These are phyloP conservation scores for Tubosaeta sp. DNA, from an alignment of 768 basidiomycete species.

Conservation along the genomic window DNA sequence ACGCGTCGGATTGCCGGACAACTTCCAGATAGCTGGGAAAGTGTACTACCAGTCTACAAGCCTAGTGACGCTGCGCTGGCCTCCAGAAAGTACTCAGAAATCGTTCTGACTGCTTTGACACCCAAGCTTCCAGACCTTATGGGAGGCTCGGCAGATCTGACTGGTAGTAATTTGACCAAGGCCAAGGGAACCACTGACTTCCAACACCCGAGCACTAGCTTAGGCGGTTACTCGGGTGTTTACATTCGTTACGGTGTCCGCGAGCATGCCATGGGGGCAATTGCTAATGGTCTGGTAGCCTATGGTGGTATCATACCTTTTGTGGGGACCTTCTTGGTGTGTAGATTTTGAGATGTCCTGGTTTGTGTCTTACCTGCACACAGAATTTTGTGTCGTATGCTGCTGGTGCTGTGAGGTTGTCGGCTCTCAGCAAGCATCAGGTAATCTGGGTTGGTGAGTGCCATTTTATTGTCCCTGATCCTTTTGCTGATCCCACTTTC, in stretches of 20 bases:
- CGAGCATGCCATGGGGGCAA: constrained; percentile 96
- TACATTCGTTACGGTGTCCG: constrained; percentile 97
- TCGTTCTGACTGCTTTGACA: constrained; percentile 72
- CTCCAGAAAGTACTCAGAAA: constrained; percentile 90
- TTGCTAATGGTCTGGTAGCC: constrained; percentile 85
- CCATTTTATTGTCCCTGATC: neutral
- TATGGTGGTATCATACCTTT: constrained; percentile 93
- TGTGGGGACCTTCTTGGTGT: constrained; percentile 85
- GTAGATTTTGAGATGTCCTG: constrained; percentile 14
- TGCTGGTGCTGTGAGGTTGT: constrained; percentile 87
- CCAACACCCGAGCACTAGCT: constrained; percentile 81
- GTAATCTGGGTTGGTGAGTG: constrained; percentile 89
- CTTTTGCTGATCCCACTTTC: neutral
- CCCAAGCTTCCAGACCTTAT: constrained; percentile 78
- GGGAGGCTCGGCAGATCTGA: constrained; percentile 89
- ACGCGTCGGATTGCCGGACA: constrained; percentile 77
- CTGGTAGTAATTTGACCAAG: constrained; percentile 89
- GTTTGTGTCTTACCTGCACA: constrained; percentile 6
- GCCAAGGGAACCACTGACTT: constrained; percentile 84
- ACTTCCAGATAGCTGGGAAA: constrained; percentile 86
- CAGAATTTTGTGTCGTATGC: constrained; percentile 94
- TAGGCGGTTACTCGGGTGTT: constrained; percentile 80
- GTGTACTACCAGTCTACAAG: constrained; percentile 80
- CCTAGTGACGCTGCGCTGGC: constrained; percentile 80
- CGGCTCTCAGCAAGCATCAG: constrained; percentile 83